These are phyloP conservation scores for Cerioporus squamosus DNA, from an alignment of 1,284 basidiomycete genomes.

Conservation along the genomic window DNA sequence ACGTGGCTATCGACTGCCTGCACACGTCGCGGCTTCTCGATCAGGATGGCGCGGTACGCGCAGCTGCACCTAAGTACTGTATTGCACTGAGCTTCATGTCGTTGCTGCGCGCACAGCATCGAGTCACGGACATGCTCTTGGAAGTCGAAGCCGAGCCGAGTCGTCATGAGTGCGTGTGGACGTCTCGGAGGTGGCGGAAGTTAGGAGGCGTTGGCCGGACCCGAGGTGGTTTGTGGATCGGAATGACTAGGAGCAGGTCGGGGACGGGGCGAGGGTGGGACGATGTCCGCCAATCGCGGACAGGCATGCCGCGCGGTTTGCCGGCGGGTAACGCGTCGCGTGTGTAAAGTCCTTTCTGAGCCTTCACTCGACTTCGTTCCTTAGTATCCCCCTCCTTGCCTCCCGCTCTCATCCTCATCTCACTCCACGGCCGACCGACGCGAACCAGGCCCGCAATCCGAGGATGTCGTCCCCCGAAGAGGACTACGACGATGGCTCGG, in stretches of 20 bases:
- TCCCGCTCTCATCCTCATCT: background rate
- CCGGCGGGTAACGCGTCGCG: constrained; percentile 11
- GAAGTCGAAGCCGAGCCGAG: background rate
- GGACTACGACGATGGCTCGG: constrained; percentile 41
- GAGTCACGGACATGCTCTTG: no score
- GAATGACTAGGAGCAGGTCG: background rate
- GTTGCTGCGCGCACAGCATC: background rate
- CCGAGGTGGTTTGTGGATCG: background rate
- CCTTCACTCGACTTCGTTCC: constrained; percentile 31
- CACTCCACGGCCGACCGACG: background rate
- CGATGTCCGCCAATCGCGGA: background rate
- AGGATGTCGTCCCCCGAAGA: constrained; percentile 53
- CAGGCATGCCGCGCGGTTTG: background rate
- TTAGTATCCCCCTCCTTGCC: background rate
- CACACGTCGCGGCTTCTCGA: no score
- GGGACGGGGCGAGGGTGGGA: background rate
- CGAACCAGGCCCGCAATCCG: background rate
- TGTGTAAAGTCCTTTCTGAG: constrained; percentile 37
- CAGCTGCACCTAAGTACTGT: no score
- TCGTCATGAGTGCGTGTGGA: no score
- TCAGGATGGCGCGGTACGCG: no score
- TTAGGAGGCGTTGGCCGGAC: background rate
- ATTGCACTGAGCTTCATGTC: no score
- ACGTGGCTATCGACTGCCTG: no score
- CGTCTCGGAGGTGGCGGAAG: no score